These are phyloP conservation scores for Prunus persica DNA, from an alignment of 306 rosid genomes.

Conservation along the genomic window DNA sequence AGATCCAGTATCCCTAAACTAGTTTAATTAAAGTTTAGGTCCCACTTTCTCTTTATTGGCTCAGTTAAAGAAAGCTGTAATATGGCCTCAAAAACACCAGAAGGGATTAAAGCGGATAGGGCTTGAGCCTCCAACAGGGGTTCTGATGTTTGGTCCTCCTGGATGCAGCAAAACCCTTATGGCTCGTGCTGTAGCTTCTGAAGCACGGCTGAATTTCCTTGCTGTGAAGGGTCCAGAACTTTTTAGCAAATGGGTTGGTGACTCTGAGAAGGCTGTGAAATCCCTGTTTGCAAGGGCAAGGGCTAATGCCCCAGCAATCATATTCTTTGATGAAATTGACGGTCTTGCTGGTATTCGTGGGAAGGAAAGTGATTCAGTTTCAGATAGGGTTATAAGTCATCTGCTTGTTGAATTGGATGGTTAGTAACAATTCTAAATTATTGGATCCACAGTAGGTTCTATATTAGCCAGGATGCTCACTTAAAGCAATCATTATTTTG, in stretches of 20 bases:
- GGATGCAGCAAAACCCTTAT: slow-evolving; percentile 97
- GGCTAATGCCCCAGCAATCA: slow-evolving; percentile 91
- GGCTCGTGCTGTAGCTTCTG: slow-evolving; percentile 97
- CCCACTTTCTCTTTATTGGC: neutral
- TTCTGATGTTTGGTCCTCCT: slow-evolving; percentile 89
- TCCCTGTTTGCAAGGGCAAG: slow-evolving; percentile 89
- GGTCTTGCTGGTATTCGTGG: slow-evolving; percentile 81
- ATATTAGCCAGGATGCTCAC: neutral
- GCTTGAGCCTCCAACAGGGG: slow-evolving; percentile 73
- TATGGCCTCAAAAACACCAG: slow-evolving; percentile 90
- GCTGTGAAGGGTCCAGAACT: slow-evolving; percentile 97
- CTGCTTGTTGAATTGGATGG: slow-evolving; percentile 93
- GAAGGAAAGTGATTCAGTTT: slow-evolving; percentile 78
- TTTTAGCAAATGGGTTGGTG: slow-evolving; percentile 98
- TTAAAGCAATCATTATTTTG: neutral
- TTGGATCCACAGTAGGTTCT: neutral
- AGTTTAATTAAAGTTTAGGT: slow-evolving; percentile 6
- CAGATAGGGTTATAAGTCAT: slow-evolving; percentile 93
- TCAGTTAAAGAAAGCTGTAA: slow-evolving; percentile 70
- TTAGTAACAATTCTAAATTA: slow-evolving; percentile 37
- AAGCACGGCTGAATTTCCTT: slow-evolving; percentile 83
- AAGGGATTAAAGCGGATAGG: slow-evolving; percentile 84
- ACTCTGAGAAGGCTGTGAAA: slow-evolving; percentile 96
- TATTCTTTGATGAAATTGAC: slow-evolving; percentile 91
- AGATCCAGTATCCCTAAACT: slow-evolving; percentile 12